Percentiles rank a stretch among this genome's conserved stretches.
Conservation (phyloP, 257 asterid species). For the Solanum rostratum region DNA sequence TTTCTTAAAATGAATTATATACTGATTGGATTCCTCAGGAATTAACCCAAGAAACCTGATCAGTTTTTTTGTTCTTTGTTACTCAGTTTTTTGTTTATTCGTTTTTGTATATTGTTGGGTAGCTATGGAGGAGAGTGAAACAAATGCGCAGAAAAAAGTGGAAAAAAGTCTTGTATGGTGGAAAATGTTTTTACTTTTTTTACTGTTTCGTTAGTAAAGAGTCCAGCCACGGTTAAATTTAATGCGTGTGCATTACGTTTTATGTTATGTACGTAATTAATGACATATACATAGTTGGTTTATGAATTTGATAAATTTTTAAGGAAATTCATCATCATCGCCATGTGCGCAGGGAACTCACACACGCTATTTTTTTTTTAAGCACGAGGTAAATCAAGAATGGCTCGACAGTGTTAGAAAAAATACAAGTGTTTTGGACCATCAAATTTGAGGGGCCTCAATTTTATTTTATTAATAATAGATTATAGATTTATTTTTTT, state of each 20-base stretch:
- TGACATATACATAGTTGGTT: neutral
- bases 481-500: too few relatives aligned
- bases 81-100: neutral
- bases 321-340: too few relatives aligned
- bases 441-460: too few relatives aligned
- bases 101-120: neutral
- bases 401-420: too few relatives aligned
- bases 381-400: too few relatives aligned
- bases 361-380: too few relatives aligned
- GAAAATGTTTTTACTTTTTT: neutral
- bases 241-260: neutral
- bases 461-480: too few relatives aligned
- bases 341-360: too few relatives aligned
- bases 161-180: neutral
- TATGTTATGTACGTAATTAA: neutral
- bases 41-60: neutral
- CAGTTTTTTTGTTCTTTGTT: neutral
- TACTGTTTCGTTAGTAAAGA: neutral
- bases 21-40: neutral
- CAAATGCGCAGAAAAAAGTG: neutral
- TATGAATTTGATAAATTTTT: neutral
- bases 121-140: neutral
- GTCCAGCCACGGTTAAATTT: neutral
- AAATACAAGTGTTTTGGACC: too few relatives aligned
- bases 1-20: neutral